Evolutionary conservation across 441 rosid species (phyloP).

Genomic region (Bocquillonia castaneifolia): DNA sequence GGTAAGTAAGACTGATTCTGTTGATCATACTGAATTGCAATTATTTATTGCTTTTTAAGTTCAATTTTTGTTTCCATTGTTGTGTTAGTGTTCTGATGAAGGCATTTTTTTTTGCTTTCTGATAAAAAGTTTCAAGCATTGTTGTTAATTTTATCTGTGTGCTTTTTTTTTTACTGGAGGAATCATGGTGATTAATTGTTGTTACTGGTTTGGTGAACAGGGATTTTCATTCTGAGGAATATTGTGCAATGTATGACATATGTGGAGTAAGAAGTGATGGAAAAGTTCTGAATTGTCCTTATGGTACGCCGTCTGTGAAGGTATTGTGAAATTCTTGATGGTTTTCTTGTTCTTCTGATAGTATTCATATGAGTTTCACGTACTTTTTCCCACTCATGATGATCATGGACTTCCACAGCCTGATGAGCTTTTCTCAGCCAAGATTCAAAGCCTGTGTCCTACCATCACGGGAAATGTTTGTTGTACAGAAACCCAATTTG

Average conservation of each 20-base stretch:
- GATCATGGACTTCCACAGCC: conserved; percentile 43
- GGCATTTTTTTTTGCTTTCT: not conserved
- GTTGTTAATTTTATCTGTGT: too few species aligned
- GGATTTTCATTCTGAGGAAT: conserved; percentile 48
- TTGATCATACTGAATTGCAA: not conserved
- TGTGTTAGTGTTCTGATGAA: not conserved
- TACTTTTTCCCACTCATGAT: not conserved
- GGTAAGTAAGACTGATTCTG: conserved; percentile 25
- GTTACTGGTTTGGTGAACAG: conserved; percentile 31
- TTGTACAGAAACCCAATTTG: conserved; percentile 83
- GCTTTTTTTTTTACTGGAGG: not conserved
- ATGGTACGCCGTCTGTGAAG: conserved; percentile 59
- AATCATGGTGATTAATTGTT: too few species aligned
- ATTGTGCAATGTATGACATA: conserved; percentile 86
- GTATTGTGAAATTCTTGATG: conserved; percentile 30
- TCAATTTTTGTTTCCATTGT: not conserved
- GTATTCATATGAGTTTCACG: not conserved
- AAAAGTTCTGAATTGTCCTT: conserved; percentile 76
- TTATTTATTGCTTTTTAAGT: not conserved
- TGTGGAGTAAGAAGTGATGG: conserved; percentile 75
- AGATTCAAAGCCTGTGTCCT: conserved; percentile 92
- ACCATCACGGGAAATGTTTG: conserved; percentile 84
- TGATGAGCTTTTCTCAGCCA: conserved; percentile 66
- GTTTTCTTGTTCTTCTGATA: not conserved
- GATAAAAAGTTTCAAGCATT: not conserved